Base-by-base conservation (phyloP, 2,329 filamentous ascomycete species). In the Alternaria arborescens region DNA sequence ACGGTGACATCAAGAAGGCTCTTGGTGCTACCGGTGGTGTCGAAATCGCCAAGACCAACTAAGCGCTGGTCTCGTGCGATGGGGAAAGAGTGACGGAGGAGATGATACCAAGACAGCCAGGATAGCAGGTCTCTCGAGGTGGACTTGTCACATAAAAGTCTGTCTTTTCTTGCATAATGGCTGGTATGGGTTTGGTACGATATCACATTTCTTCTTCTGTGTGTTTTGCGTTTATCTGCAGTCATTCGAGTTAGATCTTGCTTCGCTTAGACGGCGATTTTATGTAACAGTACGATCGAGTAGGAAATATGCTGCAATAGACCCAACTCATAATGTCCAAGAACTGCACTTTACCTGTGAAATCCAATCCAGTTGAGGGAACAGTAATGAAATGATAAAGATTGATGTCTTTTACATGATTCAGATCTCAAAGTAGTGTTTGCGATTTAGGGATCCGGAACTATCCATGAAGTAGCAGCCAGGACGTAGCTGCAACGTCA, bases 1-100 rank as follows among this genome's bases (percentile, higher is more conserved):
- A 97, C 78, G 92, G 91, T 55, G 64, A 70, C 7, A 60, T 62
- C 24, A 62, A 62, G 57, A 60, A 60, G 52, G 80, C 71, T 0
- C 80, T 93, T 5, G 89, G 89, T 57, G 92, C 91, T 52, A 87
- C 85, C 14, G 89, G 89, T n/a, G 91, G 91, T 81, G 71, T 77
- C 26, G 73, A 76, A 52, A 73, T 76, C 41, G 52, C 71, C 12
- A 75, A 77, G 64, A 75, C 65, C 1, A 66, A 59, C 56, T 65
- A 62, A 55, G 8, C 26, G 30, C 42, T 54, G 24, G 36, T 55
- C 42, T 40, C 10, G 14, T 22, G 36, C 16, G 44, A 46, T 60
- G 59, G 8, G 46, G 46, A 18, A 44, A 55, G 59, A 44, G 53
- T 51, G 55, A 28, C 55, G 55, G 34, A 61, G 52, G 52, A 60